Percentiles rank a stretch among this genome's conserved stretches.
Evolutionary conservation across 108 stramenopile genomes (phyloP).

Genomic region (Seminavis robusta): DNA sequence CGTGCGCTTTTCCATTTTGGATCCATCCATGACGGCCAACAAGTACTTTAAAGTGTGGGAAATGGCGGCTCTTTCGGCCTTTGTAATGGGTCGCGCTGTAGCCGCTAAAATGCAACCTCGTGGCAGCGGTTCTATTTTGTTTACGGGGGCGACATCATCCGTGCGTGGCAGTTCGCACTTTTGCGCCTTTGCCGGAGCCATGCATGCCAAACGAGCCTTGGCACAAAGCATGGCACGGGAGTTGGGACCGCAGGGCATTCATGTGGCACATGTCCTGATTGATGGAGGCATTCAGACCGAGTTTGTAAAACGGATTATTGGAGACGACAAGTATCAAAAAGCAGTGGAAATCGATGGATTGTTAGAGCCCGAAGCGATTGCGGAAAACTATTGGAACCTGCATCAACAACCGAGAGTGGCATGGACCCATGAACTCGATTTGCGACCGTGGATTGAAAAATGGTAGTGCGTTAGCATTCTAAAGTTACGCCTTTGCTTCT

Average conservation of each 20-base stretch:
- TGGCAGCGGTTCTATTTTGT: constrained; percentile 40
- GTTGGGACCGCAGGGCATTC: constrained; percentile 24
- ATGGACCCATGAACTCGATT: constrained; percentile 16
- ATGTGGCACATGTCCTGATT: constrained; percentile 28
- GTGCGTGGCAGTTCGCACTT: constrained; percentile 16
- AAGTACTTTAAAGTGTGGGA: no score
- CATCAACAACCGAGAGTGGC: constrained; percentile 5
- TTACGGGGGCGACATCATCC: constrained; percentile 33
- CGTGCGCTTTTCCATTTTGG: no score
- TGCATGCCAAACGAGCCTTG: constrained; percentile 16
- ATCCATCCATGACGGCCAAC: no score
- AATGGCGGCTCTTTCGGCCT: no score
- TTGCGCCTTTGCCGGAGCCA: constrained; percentile 29
- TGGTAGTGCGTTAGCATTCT: no score
- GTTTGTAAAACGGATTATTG: no score
- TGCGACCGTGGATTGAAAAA: constrained; percentile 7
- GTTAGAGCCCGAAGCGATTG: constrained; percentile 17
- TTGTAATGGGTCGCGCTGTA: no score
- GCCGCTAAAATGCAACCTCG: no score
- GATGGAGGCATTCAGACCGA: constrained; percentile 20
- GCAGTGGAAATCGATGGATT: constrained; percentile 7
- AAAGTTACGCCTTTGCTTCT: no score
- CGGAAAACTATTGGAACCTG: constrained; percentile 16
- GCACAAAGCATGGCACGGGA: constrained; percentile 32
- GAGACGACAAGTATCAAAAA: no score